Conservation (phyloP, 2,329 filamentous ascomycete species). For the Didymella lethalis region DNA sequence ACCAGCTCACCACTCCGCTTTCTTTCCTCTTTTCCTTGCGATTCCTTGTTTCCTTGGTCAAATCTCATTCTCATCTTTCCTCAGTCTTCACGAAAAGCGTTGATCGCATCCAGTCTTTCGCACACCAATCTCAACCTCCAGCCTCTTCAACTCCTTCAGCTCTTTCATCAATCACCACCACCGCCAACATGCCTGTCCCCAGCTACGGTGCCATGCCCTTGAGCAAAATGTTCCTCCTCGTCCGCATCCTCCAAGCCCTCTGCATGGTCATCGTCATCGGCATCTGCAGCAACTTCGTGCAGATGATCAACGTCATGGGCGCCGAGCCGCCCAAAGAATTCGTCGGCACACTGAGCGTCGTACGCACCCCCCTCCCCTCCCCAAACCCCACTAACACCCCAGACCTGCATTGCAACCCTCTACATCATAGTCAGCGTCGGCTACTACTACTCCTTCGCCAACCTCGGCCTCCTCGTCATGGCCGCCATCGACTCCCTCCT, state of each 20-base stretch:
- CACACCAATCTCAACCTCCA: background rate
- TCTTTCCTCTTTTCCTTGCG: constrained; percentile 42
- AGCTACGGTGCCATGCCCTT: constrained; percentile 71
- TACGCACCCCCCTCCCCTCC: constrained; percentile 59
- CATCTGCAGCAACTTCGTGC: constrained; percentile 82
- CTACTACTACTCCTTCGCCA: constrained; percentile 81
- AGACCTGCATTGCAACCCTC: constrained; percentile 80
- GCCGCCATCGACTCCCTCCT: constrained; percentile 72
- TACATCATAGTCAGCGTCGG: constrained; percentile 76
- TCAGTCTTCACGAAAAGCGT: constrained; percentile 15
- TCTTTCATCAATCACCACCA: constrained; percentile 1
- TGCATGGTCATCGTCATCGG: constrained; percentile 80
- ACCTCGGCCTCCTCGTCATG: constrained; percentile 77
- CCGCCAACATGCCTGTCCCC: constrained; percentile 60
- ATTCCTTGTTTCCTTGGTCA: constrained; percentile 44
- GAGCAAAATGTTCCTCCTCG: constrained; percentile 78
- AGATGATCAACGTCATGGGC: constrained; percentile 72
- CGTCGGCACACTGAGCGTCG: constrained; percentile 79
- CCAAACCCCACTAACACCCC: constrained; percentile 9
- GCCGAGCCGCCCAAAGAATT: constrained; percentile 74
- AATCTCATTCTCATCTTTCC: constrained; percentile 33
- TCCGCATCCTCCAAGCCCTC: constrained; percentile 74
- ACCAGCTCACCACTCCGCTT: constrained; percentile 44
- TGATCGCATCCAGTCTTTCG: constrained; percentile 15
- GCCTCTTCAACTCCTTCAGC: constrained; percentile 8